These are phyloP conservation scores for Coniella vitis DNA, from an alignment of 2,329 filamentous ascomycete species.

Conservation along the genomic window DNA sequence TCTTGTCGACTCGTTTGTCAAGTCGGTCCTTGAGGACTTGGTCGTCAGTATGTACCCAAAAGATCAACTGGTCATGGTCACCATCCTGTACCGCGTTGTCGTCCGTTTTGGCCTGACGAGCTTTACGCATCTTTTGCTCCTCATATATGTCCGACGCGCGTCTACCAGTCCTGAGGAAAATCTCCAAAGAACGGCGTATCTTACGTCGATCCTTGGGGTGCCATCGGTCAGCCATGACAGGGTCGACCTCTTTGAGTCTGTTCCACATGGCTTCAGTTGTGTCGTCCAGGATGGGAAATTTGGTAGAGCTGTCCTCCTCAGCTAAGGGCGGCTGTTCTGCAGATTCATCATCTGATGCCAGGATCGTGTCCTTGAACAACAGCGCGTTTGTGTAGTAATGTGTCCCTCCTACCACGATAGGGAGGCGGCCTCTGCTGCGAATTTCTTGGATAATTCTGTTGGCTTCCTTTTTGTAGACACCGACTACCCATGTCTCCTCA, in stretches of 20 bases:
- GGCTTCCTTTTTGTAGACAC: slow-evolving; percentile 67
- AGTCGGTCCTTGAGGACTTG: slow-evolving; percentile 64
- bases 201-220: slow-evolving; percentile 90
- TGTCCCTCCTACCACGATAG: slow-evolving; percentile 88
- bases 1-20: slow-evolving; percentile 72
- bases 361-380: slow-evolving; percentile 68
- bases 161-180: slow-evolving; percentile 75
- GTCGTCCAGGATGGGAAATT: slow-evolving; percentile 65
- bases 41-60: slow-evolving; percentile 79
- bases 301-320: slow-evolving; percentile 28
- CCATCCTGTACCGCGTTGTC: slow-evolving; percentile 18
- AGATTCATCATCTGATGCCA: slow-evolving; percentile 29
- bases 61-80: slow-evolving; percentile 57
- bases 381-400: slow-evolving; percentile 92
- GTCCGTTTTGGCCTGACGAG: slow-evolving; percentile 17
- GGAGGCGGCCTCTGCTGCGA: slow-evolving; percentile 66
- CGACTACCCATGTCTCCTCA: slow-evolving; percentile 77
- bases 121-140: slow-evolving; percentile 53
- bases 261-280: slow-evolving; percentile 65
- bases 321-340: not conserved
- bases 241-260: slow-evolving; percentile 74
- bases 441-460: slow-evolving; percentile 69
- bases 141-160: slow-evolving; percentile 81
- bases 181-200: slow-evolving; percentile 83
- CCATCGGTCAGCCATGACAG: slow-evolving; percentile 83